Evolutionary conservation across 306 rosid species (phyloP).

Genomic region (Fragaria ananassa): DNA sequence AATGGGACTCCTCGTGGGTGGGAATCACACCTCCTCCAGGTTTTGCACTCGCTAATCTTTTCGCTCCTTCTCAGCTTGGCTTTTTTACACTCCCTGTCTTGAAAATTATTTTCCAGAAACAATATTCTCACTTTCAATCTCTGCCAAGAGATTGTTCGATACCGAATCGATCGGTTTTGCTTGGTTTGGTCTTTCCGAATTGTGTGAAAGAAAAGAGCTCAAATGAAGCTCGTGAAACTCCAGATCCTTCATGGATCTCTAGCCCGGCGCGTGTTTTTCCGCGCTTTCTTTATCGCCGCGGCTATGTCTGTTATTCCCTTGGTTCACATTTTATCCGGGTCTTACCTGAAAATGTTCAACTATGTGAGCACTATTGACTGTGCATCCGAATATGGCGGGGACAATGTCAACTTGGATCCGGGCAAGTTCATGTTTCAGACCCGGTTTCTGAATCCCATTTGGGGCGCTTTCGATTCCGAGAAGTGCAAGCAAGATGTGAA

Average conservation of each 20-base stretch:
- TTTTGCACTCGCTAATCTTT: slow-evolving; percentile 76
- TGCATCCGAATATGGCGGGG: slow-evolving; percentile 10
- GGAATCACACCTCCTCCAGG: slow-evolving; percentile 90
- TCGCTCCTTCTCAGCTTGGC: slow-evolving; percentile 18
- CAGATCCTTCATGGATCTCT: slow-evolving; percentile 50
- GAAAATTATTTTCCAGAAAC: background rate
- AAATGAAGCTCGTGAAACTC: slow-evolving; percentile 34
- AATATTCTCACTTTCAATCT: background rate
- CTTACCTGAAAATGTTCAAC: slow-evolving; percentile 43
- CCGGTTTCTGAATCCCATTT: slow-evolving; percentile 43
- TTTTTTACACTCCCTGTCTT: slow-evolving; percentile 20
- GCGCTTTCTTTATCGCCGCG: slow-evolving; percentile 52
- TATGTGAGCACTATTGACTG: slow-evolving; percentile 44
- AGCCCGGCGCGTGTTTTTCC: slow-evolving; percentile 47
- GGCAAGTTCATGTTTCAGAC: slow-evolving; percentile 53
- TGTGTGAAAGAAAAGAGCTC: background rate
- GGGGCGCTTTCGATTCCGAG: slow-evolving; percentile 48
- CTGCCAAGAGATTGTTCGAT: background rate
- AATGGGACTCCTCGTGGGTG: slow-evolving; percentile 94
- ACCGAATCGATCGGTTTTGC: background rate
- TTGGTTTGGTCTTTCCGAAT: background rate
- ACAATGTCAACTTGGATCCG: slow-evolving; percentile 19
- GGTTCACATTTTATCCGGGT: slow-evolving; percentile 43
- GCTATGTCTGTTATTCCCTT: slow-evolving; percentile 57
- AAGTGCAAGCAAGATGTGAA: slow-evolving; percentile 40